Conservation (phyloP, 2,329 filamentous ascomycete species). For the Penicillium sp. region DNA sequence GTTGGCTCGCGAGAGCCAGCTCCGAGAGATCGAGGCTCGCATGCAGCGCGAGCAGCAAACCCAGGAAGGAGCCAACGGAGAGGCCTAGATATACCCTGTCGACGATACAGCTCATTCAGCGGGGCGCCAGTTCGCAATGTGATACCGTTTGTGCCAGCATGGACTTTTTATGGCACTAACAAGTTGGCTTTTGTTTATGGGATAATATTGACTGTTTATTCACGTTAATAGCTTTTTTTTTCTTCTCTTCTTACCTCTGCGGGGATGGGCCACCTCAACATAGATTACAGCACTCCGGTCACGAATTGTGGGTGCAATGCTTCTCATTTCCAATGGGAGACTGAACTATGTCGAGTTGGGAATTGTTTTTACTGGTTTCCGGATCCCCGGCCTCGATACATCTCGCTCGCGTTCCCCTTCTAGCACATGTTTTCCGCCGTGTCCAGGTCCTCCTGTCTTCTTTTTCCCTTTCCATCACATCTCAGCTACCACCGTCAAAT, state of each 20-base stretch:
- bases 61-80: constrained; percentile 31
- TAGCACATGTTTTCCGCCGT: constrained; percentile 3
- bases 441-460: constrained; percentile 10
- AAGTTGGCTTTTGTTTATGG: constrained; percentile 31
- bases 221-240: constrained; percentile 35
- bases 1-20: constrained; percentile 90
- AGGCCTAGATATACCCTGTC: constrained; percentile 30
- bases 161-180: constrained; percentile 26
- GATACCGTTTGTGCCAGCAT: constrained; percentile 31
- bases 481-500: constrained; percentile 15
- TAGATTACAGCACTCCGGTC: constrained; percentile 27
- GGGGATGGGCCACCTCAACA: constrained; percentile 19
- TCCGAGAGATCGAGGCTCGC: constrained; percentile 95
- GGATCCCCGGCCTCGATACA: neutral
- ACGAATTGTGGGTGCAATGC: constrained; percentile 21
- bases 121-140: constrained; percentile 25
- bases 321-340: constrained; percentile 4
- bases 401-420: neutral
- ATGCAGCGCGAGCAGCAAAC: constrained; percentile 80
- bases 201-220: constrained; percentile 36
- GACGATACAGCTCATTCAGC: constrained; percentile 23
- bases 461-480: constrained; percentile 12
- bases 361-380: neutral
- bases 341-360: neutral
- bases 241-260: constrained; percentile 12